Conservation (phyloP, 2,329 filamentous ascomycete genomes). For the Neurospora crassa region DNA sequence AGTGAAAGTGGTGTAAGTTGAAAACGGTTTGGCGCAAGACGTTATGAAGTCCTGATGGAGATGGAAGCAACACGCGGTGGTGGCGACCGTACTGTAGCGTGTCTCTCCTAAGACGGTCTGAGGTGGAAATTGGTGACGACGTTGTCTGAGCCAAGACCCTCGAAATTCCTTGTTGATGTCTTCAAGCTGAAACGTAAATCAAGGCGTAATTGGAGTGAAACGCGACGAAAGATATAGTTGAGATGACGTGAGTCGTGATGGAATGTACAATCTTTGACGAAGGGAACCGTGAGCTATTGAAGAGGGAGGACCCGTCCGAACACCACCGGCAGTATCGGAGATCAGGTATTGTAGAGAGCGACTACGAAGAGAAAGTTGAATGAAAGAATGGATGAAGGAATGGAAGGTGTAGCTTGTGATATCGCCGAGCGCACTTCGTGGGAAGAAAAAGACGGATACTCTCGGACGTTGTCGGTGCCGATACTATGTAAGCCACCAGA, state of each 20-base stretch:
- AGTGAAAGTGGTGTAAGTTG: not conserved
- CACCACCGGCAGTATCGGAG: not conserved
- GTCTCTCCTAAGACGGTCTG: not conserved
- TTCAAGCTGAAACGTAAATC: not conserved
- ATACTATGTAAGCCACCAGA: not conserved
- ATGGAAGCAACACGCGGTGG: not conserved
- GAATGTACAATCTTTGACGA: not conserved
- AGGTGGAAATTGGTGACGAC: not conserved
- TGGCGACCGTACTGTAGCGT: not conserved
- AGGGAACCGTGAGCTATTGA: not conserved
- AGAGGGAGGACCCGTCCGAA: not conserved
- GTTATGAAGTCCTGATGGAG: not conserved
- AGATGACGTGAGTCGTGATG: not conserved
- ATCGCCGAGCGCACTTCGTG: not conserved
- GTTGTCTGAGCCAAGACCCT: not conserved
- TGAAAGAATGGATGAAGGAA: not conserved
- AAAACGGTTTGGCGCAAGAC: not conserved
- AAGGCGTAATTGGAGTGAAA: not conserved
- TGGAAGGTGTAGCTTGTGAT: not conserved
- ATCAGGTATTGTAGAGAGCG: not conserved
- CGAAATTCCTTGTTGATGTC: not conserved
- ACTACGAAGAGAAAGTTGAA: not conserved
- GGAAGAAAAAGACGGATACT: not conserved
- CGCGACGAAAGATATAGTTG: not conserved
- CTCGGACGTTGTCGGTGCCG: not conserved